These are phyloP conservation scores for Tagetes erecta DNA, from an alignment of 129 eudicot species.

Conservation along the genomic window DNA sequence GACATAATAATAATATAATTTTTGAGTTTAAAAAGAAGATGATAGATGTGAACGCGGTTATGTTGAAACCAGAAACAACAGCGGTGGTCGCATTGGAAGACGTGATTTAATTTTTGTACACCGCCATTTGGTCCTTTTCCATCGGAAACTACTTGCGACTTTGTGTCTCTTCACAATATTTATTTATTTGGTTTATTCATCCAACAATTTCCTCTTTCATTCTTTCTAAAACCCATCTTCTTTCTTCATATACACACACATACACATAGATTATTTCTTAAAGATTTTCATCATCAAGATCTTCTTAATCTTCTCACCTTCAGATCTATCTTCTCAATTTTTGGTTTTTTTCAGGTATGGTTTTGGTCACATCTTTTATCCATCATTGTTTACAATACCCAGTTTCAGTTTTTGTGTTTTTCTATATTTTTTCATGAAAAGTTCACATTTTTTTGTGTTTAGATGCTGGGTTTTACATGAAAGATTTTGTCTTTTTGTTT, in stretches of 20 bases:
- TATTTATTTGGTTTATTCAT: too few relatives aligned
- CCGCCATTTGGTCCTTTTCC: neutral
- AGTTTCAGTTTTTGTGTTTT: conserved; percentile 25
- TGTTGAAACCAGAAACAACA: neutral
- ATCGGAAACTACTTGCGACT: conserved; percentile 5
- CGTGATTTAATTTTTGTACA: conserved; percentile 15
- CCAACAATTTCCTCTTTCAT: conserved; percentile 25
- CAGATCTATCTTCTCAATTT: conserved; percentile 22
- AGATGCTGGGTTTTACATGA: conserved; percentile 24
- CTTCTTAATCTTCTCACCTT: too few relatives aligned
- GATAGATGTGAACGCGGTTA: conserved; percentile 31
- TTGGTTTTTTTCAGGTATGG: conserved; percentile 19
- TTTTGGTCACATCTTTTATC: neutral
- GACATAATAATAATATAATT: too few relatives aligned
- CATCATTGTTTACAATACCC: conserved; percentile 23
- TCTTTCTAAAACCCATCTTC: conserved; percentile 28
- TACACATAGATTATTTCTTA: too few relatives aligned
- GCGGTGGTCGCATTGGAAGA: conserved; percentile 35
- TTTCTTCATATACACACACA: neutral
- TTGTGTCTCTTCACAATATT: neutral
- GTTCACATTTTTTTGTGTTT: neutral
- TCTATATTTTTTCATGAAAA: neutral
- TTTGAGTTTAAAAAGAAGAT: conserved; percentile 24
- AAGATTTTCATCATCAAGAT: too few relatives aligned
- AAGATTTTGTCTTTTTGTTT: conserved; percentile 3